phyloP scores from a whole-genome alignment of 495 filamentous ascomycete genomes.

The Aspergillus taichungensis region DNA sequence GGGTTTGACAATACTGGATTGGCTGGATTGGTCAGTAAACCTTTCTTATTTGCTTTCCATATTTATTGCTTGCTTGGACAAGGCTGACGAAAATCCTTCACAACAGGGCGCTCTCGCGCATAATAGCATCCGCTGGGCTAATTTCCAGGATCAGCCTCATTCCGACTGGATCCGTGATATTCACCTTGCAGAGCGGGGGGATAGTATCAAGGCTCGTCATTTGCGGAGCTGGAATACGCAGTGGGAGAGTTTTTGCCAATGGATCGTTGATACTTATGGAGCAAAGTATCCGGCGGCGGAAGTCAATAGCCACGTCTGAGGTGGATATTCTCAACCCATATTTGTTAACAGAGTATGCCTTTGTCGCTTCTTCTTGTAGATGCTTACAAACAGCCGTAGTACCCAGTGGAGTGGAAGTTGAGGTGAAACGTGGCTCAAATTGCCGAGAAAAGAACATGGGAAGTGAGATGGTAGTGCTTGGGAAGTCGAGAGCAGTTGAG shows the following conservation, averaged over 20 bases:
- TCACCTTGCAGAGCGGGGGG: slow-evolving; percentile 5
- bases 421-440: too few species aligned
- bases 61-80: too few species aligned
- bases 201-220: slow-evolving; percentile 7
- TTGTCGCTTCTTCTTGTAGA: too few species aligned
- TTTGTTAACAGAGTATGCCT: too few species aligned
- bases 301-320: background rate
- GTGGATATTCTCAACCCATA: too few species aligned
- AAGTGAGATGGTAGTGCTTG: too few species aligned
- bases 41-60: background rate
- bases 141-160: slow-evolving; percentile 13
- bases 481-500: too few species aligned
- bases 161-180: slow-evolving; percentile 11
- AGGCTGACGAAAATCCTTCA: background rate
- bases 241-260: slow-evolving; percentile 14
- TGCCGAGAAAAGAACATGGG: too few species aligned
- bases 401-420: too few species aligned
- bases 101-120: slow-evolving; percentile 11
- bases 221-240: slow-evolving; percentile 9
- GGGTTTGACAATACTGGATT: slow-evolving; percentile 15
- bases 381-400: too few species aligned
- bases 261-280: slow-evolving; percentile 12
- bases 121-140: slow-evolving; percentile 13
- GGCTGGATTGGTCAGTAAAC: slow-evolving; percentile 7
- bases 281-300: background rate